Evolutionary conservation across 495 filamentous ascomycete species (phyloP), one percentile per base, ranked within the genome.

Genomic region (Penicillium taxi): DNA sequence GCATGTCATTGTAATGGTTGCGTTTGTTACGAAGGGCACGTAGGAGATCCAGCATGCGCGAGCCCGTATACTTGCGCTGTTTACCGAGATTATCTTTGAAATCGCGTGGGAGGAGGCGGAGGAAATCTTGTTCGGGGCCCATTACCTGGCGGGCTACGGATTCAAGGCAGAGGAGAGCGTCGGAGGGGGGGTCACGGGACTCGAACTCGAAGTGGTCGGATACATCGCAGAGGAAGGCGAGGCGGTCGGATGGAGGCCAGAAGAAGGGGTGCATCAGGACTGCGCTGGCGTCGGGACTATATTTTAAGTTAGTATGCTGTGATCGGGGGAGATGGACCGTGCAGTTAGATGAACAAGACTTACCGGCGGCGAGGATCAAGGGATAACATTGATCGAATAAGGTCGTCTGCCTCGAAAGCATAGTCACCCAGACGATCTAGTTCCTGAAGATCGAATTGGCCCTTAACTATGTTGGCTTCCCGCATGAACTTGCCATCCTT

Each of bases 161-260:
- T 54, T 90, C 84, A n/a, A 90, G 62, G 12, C 64, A 64, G 6
- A 67, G 57, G 4, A 96, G 74, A 3, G 75, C 66, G 5, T 64
- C 57, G 0, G 84, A 89, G 2, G 80, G 81, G 2, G 84, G 81
- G 26, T 94, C 86, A 21, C 84, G 77, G 3, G 78, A 75, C 56
- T 96, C 90, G 37, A 85, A 82, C 53, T 98, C 91, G 49, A 94
- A 96, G 52, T 91, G 86, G 50, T 98, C 91, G 0, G 86, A 93
- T 18, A 91, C 84, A 38, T 95, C 86, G 50, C 87, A 90, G 12
- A 98, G 75, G 63, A 96, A 98, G 19, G 73, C 75, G 16, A 96
- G 78, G 11, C 87, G 78, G 47, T 93, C 89, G 48, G 90, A 87
- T 1, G 82, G 56, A 2, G 75, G 62, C 91, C 91, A 98, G 73